Evolutionary conservation across 1,284 basidiomycete genomes (phyloP).

Genomic region (Ceratobasidium sp.): DNA sequence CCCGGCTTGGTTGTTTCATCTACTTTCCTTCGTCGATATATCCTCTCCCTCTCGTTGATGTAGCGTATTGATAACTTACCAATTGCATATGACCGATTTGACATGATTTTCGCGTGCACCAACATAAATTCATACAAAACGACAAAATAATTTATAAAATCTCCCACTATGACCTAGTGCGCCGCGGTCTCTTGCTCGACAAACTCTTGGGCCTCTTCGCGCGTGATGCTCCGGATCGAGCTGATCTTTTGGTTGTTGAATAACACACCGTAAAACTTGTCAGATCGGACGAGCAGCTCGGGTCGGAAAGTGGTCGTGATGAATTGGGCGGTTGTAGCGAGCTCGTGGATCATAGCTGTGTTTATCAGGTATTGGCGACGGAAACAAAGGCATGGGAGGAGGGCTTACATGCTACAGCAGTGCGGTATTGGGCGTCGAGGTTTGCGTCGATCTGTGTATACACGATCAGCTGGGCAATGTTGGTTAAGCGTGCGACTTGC

Average conservation of each 20-base stretch:
- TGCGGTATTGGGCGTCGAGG: slow-evolving; percentile 94
- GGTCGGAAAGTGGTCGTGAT: slow-evolving; percentile 99
- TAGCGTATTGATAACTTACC: slow-evolving; percentile 40
- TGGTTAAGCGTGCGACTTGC: slow-evolving; percentile 55
- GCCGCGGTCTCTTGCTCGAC: slow-evolving; percentile 65
- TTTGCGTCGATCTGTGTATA: slow-evolving; percentile 88
- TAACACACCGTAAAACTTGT: slow-evolving; percentile 99
- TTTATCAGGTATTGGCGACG: slow-evolving; percentile 40
- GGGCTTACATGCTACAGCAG: slow-evolving; percentile 87
- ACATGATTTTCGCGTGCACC: slow-evolving; percentile 2
- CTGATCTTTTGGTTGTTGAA: slow-evolving; percentile 97
- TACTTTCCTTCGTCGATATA: slow-evolving; percentile 3
- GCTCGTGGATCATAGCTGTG: slow-evolving; percentile 91
- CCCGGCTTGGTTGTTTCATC: slow-evolving; percentile 1
- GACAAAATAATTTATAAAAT: slow-evolving; percentile 33
- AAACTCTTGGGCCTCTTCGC: slow-evolving; percentile 88
- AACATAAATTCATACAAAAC: slow-evolving; percentile 5
- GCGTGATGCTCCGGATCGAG: slow-evolving; percentile 82
- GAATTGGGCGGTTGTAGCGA: slow-evolving; percentile 91
- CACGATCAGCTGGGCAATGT: neutral
- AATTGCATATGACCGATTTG: slow-evolving; percentile 23
- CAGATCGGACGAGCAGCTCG: slow-evolving; percentile 94
- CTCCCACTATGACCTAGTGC: slow-evolving; percentile 36
- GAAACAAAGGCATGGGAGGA: neutral
- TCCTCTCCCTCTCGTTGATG: slow-evolving; percentile 25